Evolutionary conservation across 2,329 filamentous ascomycete species (phyloP).

Genomic region (Xylaria hypoxylon): DNA sequence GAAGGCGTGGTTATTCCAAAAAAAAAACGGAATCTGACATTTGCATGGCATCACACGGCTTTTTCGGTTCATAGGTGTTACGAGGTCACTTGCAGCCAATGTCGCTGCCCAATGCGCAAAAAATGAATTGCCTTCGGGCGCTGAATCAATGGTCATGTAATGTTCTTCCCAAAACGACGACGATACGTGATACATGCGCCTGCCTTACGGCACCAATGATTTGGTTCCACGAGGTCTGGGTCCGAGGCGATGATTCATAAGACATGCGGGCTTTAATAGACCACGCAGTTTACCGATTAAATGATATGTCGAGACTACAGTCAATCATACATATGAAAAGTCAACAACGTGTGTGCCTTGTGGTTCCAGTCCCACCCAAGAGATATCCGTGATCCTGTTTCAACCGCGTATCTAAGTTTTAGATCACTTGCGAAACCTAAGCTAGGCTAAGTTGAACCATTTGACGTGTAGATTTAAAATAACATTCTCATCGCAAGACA

Average conservation of each 20-base stretch:
- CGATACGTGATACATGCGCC: constrained; percentile 36
- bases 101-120: constrained; percentile 51
- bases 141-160: constrained; percentile 39
- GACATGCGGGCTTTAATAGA: constrained; percentile 15
- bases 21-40: constrained; percentile 51
- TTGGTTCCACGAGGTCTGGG: constrained; percentile 23
- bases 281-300: constrained; percentile 19
- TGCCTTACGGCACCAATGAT: constrained; percentile 25
- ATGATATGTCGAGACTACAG: constrained; percentile 24
- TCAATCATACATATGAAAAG: constrained; percentile 29
- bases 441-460: not conserved
- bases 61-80: constrained; percentile 55
- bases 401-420: not conserved
- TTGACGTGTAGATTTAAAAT: too few relatives aligned
- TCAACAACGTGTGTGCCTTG: constrained; percentile 6
- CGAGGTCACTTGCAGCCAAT: constrained; percentile 53
- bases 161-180: constrained; percentile 22
- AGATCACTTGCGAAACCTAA: not conserved
- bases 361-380: not conserved
- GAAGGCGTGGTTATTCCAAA: constrained; percentile 51
- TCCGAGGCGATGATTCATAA: constrained; percentile 13
- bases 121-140: constrained; percentile 48
- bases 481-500: too few relatives aligned
- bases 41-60: constrained; percentile 55
- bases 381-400: not conserved